These are phyloP conservation scores for Apiotrichum montevideense DNA, from an alignment of 1,284 basidiomycete species.

Conservation along the genomic window DNA sequence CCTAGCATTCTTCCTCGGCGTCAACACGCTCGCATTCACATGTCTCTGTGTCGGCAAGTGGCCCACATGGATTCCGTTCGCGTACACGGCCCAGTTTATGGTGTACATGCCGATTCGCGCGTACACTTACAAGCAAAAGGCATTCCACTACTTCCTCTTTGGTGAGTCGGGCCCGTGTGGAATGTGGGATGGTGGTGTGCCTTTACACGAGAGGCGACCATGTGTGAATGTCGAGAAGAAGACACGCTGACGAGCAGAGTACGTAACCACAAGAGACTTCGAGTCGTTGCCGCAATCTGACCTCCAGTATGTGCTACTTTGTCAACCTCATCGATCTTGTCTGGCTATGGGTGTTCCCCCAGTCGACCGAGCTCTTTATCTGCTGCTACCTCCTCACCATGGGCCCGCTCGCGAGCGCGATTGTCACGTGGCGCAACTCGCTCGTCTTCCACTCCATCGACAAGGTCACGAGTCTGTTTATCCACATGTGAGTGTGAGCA, in stretches of 20 bases:
- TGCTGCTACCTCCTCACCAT: slow-evolving; percentile 82
- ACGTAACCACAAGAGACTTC: neutral
- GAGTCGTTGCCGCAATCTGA: neutral
- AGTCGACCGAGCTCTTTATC: slow-evolving; percentile 66
- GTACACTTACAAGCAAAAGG: slow-evolving; percentile 75
- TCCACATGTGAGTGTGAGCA: slow-evolving; percentile 60
- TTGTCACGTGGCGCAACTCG: slow-evolving; percentile 91
- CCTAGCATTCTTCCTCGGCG: slow-evolving; percentile 80
- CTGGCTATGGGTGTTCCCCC: slow-evolving; percentile 77
- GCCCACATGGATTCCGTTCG: slow-evolving; percentile 62
- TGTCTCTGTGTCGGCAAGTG: slow-evolving; percentile 74
- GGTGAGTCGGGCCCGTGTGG: slow-evolving; percentile 47
- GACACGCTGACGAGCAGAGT: neutral
- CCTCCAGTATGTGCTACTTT: slow-evolving; percentile 63
- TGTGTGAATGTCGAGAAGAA: neutral
- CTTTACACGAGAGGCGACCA: no score
- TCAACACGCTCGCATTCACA: slow-evolving; percentile 76
- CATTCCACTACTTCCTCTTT: slow-evolving; percentile 91
- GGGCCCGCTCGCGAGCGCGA: slow-evolving; percentile 79
- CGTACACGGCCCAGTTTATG: slow-evolving; percentile 59
- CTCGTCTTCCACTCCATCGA: slow-evolving; percentile 93
- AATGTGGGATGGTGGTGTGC: no score
- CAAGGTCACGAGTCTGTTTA: slow-evolving; percentile 84
- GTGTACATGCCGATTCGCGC: slow-evolving; percentile 74
- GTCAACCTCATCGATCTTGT: slow-evolving; percentile 80